These are phyloP conservation scores for Endoconidiophora polonica DNA, from an alignment of 2,329 filamentous ascomycete genomes.

Conservation along the genomic window DNA sequence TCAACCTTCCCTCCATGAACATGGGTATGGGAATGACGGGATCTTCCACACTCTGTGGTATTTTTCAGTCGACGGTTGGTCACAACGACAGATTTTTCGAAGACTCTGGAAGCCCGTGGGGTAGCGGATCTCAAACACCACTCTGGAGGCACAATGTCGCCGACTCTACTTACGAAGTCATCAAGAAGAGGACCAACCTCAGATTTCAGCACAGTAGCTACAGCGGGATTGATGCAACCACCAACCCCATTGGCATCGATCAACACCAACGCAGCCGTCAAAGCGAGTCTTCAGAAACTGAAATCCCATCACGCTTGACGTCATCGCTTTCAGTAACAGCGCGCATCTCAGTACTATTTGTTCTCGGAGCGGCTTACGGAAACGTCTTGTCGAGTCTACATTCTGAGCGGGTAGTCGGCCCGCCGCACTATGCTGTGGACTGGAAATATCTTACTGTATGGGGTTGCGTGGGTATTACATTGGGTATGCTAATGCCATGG, in stretches of 20 bases:
- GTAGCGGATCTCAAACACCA: constrained; percentile 59
- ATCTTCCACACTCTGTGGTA: constrained; percentile 76
- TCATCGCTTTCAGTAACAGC: constrained; percentile 33
- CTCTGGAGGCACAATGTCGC: constrained; percentile 27
- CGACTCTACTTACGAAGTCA: constrained; percentile 28
- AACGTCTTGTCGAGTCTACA: constrained; percentile 7
- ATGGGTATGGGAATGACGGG: constrained; percentile 52
- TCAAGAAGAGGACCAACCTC: constrained; percentile 24
- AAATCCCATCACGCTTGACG: background rate
- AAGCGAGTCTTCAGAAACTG: background rate
- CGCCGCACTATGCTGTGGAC: constrained; percentile 14
- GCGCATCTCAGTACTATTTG: constrained; percentile 52
- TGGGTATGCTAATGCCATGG: constrained; percentile 71
- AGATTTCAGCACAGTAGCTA: constrained; percentile 5
- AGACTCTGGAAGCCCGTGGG: constrained; percentile 57
- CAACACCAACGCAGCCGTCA: background rate
- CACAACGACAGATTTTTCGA: constrained; percentile 30
- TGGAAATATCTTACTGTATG: constrained; percentile 64
- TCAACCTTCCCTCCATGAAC: constrained; percentile 58
- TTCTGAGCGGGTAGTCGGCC: background rate
- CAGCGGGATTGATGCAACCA: constrained; percentile 1
- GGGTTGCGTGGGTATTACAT: constrained; percentile 59
- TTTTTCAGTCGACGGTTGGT: constrained; percentile 57
- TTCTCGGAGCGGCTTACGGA: constrained; percentile 43
- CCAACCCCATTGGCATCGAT: background rate